Conservation (phyloP, 495 filamentous ascomycete genomes). For the Podospora pseudoanserina region DNA sequence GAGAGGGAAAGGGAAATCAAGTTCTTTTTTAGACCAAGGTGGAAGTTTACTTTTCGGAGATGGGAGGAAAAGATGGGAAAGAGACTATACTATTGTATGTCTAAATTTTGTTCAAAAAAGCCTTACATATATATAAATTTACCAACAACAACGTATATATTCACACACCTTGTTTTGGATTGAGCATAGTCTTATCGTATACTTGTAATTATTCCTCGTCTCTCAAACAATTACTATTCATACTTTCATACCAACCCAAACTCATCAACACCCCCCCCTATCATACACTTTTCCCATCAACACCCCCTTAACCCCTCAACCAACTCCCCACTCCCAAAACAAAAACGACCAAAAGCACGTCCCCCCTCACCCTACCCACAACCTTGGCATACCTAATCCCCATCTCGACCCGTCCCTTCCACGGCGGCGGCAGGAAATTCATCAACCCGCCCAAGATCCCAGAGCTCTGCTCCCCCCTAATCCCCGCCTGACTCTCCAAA, state of each 20-base stretch:
- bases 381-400: slow-evolving; percentile 68
- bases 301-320: slow-evolving; percentile 10
- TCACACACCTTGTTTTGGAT: not conserved
- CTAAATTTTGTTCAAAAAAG: not conserved
- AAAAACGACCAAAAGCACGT: slow-evolving; percentile 71
- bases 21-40: not conserved
- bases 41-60: not conserved
- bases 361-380: slow-evolving; percentile 55
- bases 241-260: too few relatives aligned
- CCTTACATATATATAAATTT: not conserved
- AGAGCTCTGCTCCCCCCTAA: slow-evolving; percentile 40
- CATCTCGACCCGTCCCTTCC: slow-evolving; percentile 54
- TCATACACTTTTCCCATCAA: not conserved
- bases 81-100: not conserved
- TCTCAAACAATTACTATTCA: too few relatives aligned
- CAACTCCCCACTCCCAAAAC: slow-evolving; percentile 57
- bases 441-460: slow-evolving; percentile 58
- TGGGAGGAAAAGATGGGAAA: not conserved
- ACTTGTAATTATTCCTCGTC: too few relatives aligned
- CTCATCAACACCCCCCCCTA: not conserved
- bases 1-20: not conserved
- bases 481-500: slow-evolving; percentile 44
- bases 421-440: slow-evolving; percentile 56
- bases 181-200: too few relatives aligned
- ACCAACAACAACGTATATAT: not conserved